Base-by-base conservation (phyloP, 257 asterid genomes). In the Salvia miltiorrhiza region DNA sequence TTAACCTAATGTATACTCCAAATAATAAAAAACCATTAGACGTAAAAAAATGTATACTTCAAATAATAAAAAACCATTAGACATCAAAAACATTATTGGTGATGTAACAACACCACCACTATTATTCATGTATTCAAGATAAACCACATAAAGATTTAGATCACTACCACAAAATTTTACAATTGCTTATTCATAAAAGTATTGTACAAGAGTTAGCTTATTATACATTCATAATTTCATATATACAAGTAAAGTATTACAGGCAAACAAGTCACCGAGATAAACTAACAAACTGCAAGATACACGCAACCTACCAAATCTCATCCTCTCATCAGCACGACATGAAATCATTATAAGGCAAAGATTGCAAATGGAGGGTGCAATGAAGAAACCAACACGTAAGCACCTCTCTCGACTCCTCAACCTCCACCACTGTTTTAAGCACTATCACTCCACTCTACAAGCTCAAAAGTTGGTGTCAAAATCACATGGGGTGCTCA, bases 151-250 rank as follows among this genome's bases (percentile, higher is more conserved):
- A n/a, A 58, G 12, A n/a, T n/a, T n/a, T n/a, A n/a, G 3, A 4
- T 17, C 41, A 1, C 3, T n/a, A 32, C 30, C 16, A 19, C 49
- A 39, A 71, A 35, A 47, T 8, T 56, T 47, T 43, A 74, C 39
- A 47, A 26, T 59, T 56, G 32, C 67, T 57, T 45, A 48, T 57
- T 65, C 43, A 4, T 19, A 26, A 52, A 35, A 26, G 20, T 32
- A 75, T 61, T 62, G 33, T 28, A 68, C 67, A 75, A 14, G 35
- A 28, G 72, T 69, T 43, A 17, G 63, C 30, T 54, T 61, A 60
- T 23, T 65, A 60, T 58, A 59, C 65, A 60, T 26, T 11, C 35
- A 56, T 49, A 32, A n/a, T n/a, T n/a, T n/a, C n/a, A 20, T 50
- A 59, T 39, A 45, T 35, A 41, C 32, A 44, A 52, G 61, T 28